These are phyloP conservation scores for Bolboschoenoplectus hybrid DNA, from an alignment of 202 grass and related monocot species.

Conservation along the genomic window DNA sequence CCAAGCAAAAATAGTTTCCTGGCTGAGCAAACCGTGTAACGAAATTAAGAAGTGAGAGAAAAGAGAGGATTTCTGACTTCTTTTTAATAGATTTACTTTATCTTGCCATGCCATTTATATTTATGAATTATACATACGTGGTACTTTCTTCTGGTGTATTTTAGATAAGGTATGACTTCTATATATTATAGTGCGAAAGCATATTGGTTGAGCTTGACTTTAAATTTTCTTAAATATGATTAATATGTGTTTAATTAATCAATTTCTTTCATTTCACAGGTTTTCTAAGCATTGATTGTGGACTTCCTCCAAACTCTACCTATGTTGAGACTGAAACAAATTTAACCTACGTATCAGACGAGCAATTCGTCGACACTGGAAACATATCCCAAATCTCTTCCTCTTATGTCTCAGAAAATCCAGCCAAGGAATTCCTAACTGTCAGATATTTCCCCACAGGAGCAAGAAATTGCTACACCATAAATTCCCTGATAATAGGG, in stretches of 20 bases:
- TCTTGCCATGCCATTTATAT: too few relatives aligned
- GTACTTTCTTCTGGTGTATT: too few relatives aligned
- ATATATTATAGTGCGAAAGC: too few relatives aligned
- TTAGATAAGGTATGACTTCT: too few relatives aligned
- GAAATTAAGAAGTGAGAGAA: too few relatives aligned
- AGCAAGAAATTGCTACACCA: background rate
- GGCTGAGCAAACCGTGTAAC: too few relatives aligned
- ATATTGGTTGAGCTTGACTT: background rate
- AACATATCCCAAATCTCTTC: background rate
- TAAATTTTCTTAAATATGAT: background rate
- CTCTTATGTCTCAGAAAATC: background rate
- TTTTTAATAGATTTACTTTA: too few relatives aligned
- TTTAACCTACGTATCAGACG: slow-evolving; percentile 2
- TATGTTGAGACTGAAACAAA: background rate
- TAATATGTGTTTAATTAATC: background rate
- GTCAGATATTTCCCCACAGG: background rate
- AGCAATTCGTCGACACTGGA: background rate
- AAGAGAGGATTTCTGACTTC: too few relatives aligned
- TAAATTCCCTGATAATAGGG: background rate
- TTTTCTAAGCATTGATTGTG: slow-evolving; percentile 46
- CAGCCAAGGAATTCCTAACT: background rate
- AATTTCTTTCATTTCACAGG: slow-evolving; percentile 25
- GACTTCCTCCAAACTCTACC: background rate
- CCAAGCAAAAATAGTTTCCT: too few relatives aligned
- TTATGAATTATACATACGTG: too few relatives aligned